Evolutionary conservation across 179 eudicot genomes (phyloP), one percentile per base, ranked within the genome.

Genomic region (Vitellaria paradoxa): DNA sequence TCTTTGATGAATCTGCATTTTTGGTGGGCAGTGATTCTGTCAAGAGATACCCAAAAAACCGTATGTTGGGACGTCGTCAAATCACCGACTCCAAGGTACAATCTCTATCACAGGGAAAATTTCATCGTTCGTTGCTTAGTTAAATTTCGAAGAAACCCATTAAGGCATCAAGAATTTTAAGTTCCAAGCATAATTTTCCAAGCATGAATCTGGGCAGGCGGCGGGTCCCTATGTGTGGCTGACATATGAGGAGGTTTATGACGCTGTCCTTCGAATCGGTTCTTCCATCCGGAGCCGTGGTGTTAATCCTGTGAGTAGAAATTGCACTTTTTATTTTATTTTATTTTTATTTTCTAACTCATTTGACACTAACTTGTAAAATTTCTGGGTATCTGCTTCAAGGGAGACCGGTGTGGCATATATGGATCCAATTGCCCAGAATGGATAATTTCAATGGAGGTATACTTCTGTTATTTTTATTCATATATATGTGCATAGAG

Each of bases 391-490:
- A 3, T 78, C 46, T 78, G 65, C 49, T 72, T 50, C n/a, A 75
- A 96, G 99, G 97, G 99, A 1, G 96, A 84, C 72, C 85, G 88
- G 15, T 96, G 99, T 78, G 99, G 98, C 65, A 96, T 96, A 18
- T 93, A 96, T 75, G 97, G 98, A 74, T 78, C 91, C 68, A 96
- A 96, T 83, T 90, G 90, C 74, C 97, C 98, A 0, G 92, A 93
- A 72, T 96, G 99, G 99, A 93, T 96, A 71, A 91, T 92, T 79
- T 67, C 98, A 23, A 91, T 96, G 99, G 94, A 88, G 96, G 99
- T 96, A 86, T 1, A 70, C 73, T 11, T 30, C 37, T 30, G 1
- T 30, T 30, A 30, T 30, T 30, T 30, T 30, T 30, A 30, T 30
- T 30, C 37, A 7, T 50, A 6, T 2, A 50, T 50, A 50, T 50